A percentile compares a stretch with the other conserved stretches of the same genome.
phyloP scores from a whole-genome alignment of 2,329 filamentous ascomycete species.

The Penicillium frequentans region DNA sequence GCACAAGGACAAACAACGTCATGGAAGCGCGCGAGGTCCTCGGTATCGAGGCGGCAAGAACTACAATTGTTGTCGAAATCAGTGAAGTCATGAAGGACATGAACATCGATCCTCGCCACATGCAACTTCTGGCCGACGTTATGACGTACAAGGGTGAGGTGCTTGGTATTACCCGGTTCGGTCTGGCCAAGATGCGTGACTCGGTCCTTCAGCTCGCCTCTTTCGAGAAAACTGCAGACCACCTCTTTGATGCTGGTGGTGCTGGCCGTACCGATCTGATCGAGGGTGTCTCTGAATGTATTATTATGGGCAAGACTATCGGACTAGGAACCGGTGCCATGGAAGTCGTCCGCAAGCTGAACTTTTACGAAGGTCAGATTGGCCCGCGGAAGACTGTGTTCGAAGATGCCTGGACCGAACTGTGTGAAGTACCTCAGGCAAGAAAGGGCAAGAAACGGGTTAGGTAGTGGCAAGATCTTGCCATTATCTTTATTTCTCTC shows the following conservation, averaged over 20 bases:
- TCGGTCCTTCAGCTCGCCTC: slow-evolving; percentile 89
- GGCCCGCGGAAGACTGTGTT: slow-evolving; percentile 62
- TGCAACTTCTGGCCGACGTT: slow-evolving; percentile 94
- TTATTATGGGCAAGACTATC: slow-evolving; percentile 98
- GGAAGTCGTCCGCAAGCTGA: slow-evolving; percentile 78
- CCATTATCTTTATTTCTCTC: neutral
- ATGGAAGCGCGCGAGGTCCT: slow-evolving; percentile 86
- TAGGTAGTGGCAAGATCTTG: slow-evolving; percentile 10
- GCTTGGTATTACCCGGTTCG: slow-evolving; percentile 93
- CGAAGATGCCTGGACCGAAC: slow-evolving; percentile 58
- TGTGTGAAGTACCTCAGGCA: slow-evolving; percentile 22
- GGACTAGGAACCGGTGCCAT: slow-evolving; percentile 87
- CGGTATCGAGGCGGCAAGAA: slow-evolving; percentile 90
- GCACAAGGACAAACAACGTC: slow-evolving; percentile 77
- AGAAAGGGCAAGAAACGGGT: slow-evolving; percentile 17
- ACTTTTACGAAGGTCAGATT: slow-evolving; percentile 62
- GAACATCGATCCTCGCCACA: slow-evolving; percentile 95
- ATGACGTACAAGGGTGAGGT: slow-evolving; percentile 99
- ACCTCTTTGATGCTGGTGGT: slow-evolving; percentile 91
- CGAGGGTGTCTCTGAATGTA: slow-evolving; percentile 92
- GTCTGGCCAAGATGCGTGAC: slow-evolving; percentile 93
- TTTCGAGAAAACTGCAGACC: slow-evolving; percentile 98
- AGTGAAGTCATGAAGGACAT: slow-evolving; percentile 86
- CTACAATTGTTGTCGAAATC: slow-evolving; percentile 88
- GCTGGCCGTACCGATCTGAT: slow-evolving; percentile 90